Base-by-base conservation (phyloP, 352 stramenopile genomes). In the Aphanomyces euteiches region DNA sequence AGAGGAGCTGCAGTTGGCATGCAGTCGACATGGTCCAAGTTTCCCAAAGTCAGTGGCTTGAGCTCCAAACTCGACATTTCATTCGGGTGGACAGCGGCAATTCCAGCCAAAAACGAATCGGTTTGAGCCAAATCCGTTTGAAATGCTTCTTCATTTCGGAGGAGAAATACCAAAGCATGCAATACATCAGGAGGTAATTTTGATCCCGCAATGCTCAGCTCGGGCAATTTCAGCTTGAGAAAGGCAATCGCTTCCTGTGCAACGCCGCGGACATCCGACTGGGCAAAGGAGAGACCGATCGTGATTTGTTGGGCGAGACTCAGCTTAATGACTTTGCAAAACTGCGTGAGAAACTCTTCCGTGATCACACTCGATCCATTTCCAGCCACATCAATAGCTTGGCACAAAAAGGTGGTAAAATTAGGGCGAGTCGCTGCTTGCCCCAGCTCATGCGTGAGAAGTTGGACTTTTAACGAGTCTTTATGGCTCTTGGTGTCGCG, bases 361-460 rank as follows among this genome's bases (percentile, higher is more conserved):
- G 81, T 88, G 41, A 95, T 81, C 41, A 86, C 67, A 37, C 73
- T 73, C 70, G n/a, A 39, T 12, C 17, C 17, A n/a, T 50, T 50
- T 34, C 37, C 65, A 61, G 47, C 56, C 56, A 64, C 74, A 47
- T 72, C 72, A 54, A 64, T 73, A n/a, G 59, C 21, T 34, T 73
- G 56, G 7, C 47, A 50, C 72, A 97, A 87, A 67, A 95, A 90
- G 47, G 85, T 96, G 39, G 90, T 95, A 67, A 96, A 97, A 71
- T 97, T 97, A 28, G 90, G 82, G 38, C 88, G 84, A 4, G 85
- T 92, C 19, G 88, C 92, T 67, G 88, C 90, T 76, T 96, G 90
- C 28, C 87, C 85, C 69, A 97, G 82, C 77, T 97, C 90, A 77
- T 96, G 88, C 76, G 89, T 81, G 38, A 97, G 84, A 66, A 97